Base-by-base conservation (phyloP, 148 eudicot species). In the Bassia scoparia region DNA sequence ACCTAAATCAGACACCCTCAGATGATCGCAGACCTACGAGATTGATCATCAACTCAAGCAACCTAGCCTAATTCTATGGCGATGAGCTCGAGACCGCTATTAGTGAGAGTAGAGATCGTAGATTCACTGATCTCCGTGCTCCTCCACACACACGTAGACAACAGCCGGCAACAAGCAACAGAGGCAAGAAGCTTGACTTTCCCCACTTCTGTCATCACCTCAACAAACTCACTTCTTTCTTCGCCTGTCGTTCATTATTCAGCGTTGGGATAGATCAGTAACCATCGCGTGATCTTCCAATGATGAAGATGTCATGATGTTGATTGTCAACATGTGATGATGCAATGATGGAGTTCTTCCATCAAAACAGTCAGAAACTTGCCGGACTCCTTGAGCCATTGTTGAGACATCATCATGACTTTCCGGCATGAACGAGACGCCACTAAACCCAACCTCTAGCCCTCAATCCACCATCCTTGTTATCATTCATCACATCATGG, bases 381-480 rank as follows among this genome's bases (percentile, higher is more conserved):
- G n/a, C 83, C 0, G 83, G 83, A 24, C 76, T 80, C 21, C 33
- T 80, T 18, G 83, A 27, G 79, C 76, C 35, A 76, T 80, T 23
- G 71, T 80, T 2, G 79, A 80, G 73, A 80, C 76, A 33, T 80
- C n/a, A n/a, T n/a, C n/a, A n/a, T n/a, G n/a, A 71, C 38, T 67
- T 80, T 49, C 83, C 83, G n/a, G n/a, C 61, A 80, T n/a, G 66
- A 48, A 41, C 48, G n/a, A n/a, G 71, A 67, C 29, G 41, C 79
- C 68, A 70, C 60, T 65, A 62, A 60, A 12, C 21, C 50, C 43
- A n/a, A 56, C 29, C 15, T 4, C 50, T 53, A 70, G 2, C 49
- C 17, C 33, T 61, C 56, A 48, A n/a, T 21, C 56, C 21, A 21
- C 37, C 23, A 29, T 37, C 4, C 17, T 6, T 49, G 5, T n/a